These are phyloP conservation scores for Viridothelium virens DNA, from an alignment of 495 filamentous ascomycete species.

Conservation along the genomic window DNA sequence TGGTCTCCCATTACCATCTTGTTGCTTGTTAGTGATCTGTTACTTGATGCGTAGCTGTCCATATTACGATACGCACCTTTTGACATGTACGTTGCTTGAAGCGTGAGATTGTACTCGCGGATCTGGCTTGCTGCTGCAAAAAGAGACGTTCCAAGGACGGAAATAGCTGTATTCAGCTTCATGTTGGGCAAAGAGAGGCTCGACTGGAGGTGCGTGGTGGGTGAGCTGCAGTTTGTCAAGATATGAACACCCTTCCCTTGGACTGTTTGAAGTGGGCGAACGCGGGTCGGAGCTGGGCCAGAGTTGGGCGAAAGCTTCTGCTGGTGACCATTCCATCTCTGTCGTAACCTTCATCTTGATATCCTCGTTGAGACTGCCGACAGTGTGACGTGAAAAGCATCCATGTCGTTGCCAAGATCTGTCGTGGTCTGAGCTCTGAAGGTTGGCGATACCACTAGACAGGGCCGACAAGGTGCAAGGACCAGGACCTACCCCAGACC, in stretches of 20 bases:
- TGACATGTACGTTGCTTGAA: constrained; percentile 7
- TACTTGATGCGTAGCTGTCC: background rate
- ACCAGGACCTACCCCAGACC: too few species aligned
- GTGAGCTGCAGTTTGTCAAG: background rate
- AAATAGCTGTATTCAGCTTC: background rate
- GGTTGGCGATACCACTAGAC: too few species aligned
- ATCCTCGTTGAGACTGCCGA: background rate
- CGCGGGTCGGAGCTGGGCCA: background rate
- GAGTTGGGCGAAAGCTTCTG: background rate
- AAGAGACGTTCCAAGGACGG: background rate
- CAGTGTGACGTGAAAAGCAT: background rate
- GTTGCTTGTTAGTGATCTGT: background rate
- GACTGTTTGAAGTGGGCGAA: background rate
- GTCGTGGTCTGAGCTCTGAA: background rate
- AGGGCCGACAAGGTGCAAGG: too few species aligned
- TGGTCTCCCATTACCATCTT: constrained; percentile 7
- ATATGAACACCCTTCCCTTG: background rate
- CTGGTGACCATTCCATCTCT: background rate
- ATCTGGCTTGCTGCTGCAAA: background rate
- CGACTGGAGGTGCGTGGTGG: background rate
- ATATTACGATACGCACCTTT: background rate
- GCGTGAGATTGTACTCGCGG: constrained; percentile 5
- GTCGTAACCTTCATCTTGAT: background rate
- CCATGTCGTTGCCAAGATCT: background rate
- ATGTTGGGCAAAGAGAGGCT: background rate